Evolutionary conservation across 768 basidiomycete species (phyloP).

Genomic region (Boletus rubroflammeus): DNA sequence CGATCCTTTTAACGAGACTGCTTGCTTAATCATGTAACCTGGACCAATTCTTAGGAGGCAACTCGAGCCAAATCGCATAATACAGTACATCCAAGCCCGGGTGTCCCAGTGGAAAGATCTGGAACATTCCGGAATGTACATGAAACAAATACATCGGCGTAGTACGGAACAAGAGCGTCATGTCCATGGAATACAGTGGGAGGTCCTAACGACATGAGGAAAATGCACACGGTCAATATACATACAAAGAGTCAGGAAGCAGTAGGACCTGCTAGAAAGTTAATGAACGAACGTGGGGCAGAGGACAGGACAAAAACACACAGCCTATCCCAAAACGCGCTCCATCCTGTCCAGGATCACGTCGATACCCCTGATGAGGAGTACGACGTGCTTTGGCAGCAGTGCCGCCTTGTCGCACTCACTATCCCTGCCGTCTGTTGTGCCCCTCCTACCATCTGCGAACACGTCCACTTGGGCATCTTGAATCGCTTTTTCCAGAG

Average conservation of each 20-base stretch:
- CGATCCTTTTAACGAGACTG: conserved; percentile 12
- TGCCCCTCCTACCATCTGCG: conserved; percentile 1
- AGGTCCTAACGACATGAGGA: neutral
- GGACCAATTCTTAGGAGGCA: neutral
- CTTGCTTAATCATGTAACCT: conserved; percentile 15
- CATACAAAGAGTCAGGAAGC: neutral
- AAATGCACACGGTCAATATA: neutral
- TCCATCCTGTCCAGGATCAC: conserved; percentile 67
- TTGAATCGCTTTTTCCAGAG: conserved; percentile 64
- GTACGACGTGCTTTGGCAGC: conserved; percentile 55
- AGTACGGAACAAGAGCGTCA: neutral
- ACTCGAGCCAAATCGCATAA: neutral
- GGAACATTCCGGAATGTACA: too few species aligned
- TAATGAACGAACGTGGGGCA: neutral
- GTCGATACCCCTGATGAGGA: conserved; percentile 61
- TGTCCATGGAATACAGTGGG: neutral
- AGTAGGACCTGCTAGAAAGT: neutral
- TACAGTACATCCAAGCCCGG: too few species aligned
- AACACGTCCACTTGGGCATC: conserved; percentile 29
- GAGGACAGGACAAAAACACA: neutral
- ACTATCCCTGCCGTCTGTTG: conserved; percentile 9
- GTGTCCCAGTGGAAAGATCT: neutral
- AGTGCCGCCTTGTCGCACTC: conserved; percentile 31
- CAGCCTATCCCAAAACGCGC: conserved; percentile 36
- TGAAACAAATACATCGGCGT: neutral